Conservation (phyloP, 2,329 filamentous ascomycete species). For the Corinectria fuckeliana region DNA sequence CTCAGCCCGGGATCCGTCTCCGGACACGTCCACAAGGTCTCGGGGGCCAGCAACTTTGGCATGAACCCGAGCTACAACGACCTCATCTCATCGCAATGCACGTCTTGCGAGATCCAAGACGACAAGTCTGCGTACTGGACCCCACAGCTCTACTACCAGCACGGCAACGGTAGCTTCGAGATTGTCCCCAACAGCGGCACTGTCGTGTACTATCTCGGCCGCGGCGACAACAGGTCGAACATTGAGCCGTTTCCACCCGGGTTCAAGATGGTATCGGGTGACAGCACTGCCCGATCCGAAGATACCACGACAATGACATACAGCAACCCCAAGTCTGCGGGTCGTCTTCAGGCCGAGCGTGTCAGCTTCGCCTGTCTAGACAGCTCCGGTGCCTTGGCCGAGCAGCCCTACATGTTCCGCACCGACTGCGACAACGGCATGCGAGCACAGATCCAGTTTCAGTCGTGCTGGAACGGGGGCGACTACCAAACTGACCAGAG, state of each 20-base stretch:
- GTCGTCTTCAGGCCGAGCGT: slow-evolving; percentile 27
- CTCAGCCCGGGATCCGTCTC: slow-evolving; percentile 27
- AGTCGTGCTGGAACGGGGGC: slow-evolving; percentile 33
- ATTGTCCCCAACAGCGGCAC: slow-evolving; percentile 34
- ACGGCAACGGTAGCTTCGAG: slow-evolving; percentile 31
- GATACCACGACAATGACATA: slow-evolving; percentile 31
- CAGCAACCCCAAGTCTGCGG: slow-evolving; percentile 9
- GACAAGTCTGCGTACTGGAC: slow-evolving; percentile 37
- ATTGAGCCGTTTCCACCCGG: slow-evolving; percentile 33
- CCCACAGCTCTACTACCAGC: slow-evolving; percentile 32
- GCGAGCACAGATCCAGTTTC: slow-evolving; percentile 35
- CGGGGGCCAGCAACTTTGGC: slow-evolving; percentile 33
- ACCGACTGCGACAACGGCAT: slow-evolving; percentile 33
- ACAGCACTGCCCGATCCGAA: slow-evolving; percentile 23
- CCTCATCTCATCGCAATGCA: slow-evolving; percentile 30
- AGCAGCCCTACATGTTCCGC: slow-evolving; percentile 31
- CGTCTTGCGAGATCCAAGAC: slow-evolving; percentile 33
- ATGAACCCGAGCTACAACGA: slow-evolving; percentile 18
- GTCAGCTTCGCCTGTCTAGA: slow-evolving; percentile 35
- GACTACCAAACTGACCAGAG: slow-evolving; percentile 32
- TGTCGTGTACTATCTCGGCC: slow-evolving; percentile 32
- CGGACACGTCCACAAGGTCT: slow-evolving; percentile 32
- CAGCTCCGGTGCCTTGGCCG: slow-evolving; percentile 28
- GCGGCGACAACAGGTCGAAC: slow-evolving; percentile 31
- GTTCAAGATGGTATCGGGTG: slow-evolving; percentile 31